Percentiles rank a stretch among this genome's conserved stretches.
Conservation (phyloP, 1,284 basidiomycete genomes). For the Trichosporon ovoides region DNA sequence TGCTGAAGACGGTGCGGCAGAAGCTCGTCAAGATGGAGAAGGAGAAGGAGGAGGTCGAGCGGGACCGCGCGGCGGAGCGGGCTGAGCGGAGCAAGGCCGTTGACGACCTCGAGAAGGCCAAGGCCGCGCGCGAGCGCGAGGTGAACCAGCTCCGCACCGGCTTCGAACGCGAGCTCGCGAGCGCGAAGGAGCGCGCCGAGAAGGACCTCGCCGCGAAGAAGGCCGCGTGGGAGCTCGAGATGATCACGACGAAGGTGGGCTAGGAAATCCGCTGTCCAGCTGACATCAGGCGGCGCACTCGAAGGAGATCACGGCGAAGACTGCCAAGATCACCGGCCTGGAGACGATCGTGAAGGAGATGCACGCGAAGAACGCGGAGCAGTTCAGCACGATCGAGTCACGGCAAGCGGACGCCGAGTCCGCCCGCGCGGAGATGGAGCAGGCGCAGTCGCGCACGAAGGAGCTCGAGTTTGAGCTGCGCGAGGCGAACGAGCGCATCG, state of each 20-base stretch:
- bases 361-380: constrained; percentile 63
- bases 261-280: not conserved
- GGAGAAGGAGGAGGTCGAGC: constrained; percentile 67
- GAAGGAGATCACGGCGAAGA: constrained; percentile 62
- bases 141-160: constrained; percentile 61
- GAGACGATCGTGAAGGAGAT: constrained; percentile 65
- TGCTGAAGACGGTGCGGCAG: constrained; percentile 85
- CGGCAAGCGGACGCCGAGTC: constrained; percentile 83
- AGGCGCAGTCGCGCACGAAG: constrained; percentile 65
- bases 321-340: constrained; percentile 61
- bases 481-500: constrained; percentile 66
- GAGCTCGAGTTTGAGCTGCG: constrained; percentile 80
- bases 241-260: constrained; percentile 66
- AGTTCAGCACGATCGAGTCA: constrained; percentile 77
- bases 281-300: constrained; percentile 59
- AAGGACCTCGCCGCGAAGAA: constrained; percentile 61
- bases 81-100: constrained; percentile 54
- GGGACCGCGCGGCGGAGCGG: constrained; percentile 60
- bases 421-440: constrained; percentile 65
- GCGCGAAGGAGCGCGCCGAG: constrained; percentile 63
- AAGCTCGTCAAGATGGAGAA: constrained; percentile 89
- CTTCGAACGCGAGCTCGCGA: constrained; percentile 68
- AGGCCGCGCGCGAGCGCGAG: constrained; percentile 65
- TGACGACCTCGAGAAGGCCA: constrained; percentile 47
- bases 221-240: constrained; percentile 70